Base-by-base conservation (phyloP, 305 asterid species). In the Caryopteris hybrid region DNA sequence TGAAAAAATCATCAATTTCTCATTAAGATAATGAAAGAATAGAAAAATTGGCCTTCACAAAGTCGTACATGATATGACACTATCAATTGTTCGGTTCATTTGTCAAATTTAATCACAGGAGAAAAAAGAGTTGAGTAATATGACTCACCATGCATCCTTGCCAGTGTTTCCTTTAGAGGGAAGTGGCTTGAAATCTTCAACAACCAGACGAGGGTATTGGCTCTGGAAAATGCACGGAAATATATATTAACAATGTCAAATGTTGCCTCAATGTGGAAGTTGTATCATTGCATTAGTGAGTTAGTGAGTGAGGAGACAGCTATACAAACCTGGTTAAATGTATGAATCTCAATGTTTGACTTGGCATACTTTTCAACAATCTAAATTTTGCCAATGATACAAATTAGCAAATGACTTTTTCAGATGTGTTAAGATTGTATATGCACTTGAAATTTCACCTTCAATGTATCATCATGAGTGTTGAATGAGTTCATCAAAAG, bases 401-500 rank as follows among this genome's bases (percentile, higher is more conserved):
- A 60, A 17, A 64, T 85, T 31, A 78, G 78, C 63, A n/a, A 9
- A 43, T 27, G 59, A 14, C 48, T 36, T 45, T 23, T 34, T 25
- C 53, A 57, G 36, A 29, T 25, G 25, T 31, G 20, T 54, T 50
- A 56, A 29, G 54, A 47, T n/a, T 33, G 31, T 21, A 12, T 14
- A 18, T 17, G 20, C 13, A 25, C n/a, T 33, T 41, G 20, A 31
- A 62, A 20, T 62, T 71, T 82, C 71, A 92, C 98, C 98, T 93
- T 93, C 60, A 62, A 72, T 50, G 99, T 93, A 62, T 93, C 97
- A 72, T 93, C 97, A 59, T 93, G 99, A 46, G 99, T 93, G 78
- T 93, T 90, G 89, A 93, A 93, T 43, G 99, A 93, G 80, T 93
- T 93, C 99, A 93, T 93, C 58, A 93, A 77, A 71, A 93, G 88